phyloP scores from a whole-genome alignment of 768 basidiomycete genomes.

The Flagelloscypha sp. region DNA sequence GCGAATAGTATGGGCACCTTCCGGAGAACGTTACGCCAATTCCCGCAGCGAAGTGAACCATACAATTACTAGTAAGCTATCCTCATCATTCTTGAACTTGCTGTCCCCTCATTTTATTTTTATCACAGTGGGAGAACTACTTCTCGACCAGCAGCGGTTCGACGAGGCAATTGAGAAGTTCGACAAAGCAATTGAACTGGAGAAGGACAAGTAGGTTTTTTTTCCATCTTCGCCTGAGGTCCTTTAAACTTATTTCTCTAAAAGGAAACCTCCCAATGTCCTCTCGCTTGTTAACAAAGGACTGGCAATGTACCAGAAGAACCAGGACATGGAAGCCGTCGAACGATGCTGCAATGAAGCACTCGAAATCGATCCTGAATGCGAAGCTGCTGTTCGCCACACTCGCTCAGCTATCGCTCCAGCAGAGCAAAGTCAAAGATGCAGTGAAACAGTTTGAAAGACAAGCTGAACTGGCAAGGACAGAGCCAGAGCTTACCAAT shows the following conservation, averaged over 20 bases:
- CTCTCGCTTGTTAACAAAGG: slow-evolving; percentile 96
- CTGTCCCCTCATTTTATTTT: not conserved
- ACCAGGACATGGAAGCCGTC: slow-evolving; percentile 77
- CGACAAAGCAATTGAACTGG: slow-evolving; percentile 83
- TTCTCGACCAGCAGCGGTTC: slow-evolving; percentile 87
- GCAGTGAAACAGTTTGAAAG: slow-evolving; percentile 83
- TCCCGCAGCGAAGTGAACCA: slow-evolving; percentile 84
- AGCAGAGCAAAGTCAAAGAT: slow-evolving; percentile 81
- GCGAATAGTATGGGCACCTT: slow-evolving; percentile 87
- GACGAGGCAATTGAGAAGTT: slow-evolving; percentile 88
- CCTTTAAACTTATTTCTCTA: slow-evolving; percentile 2
- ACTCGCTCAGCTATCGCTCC: slow-evolving; percentile 85
- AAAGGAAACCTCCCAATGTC: slow-evolving; percentile 54
- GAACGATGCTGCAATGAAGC: slow-evolving; percentile 86
- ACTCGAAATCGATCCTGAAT: slow-evolving; percentile 80
- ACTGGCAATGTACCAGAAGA: slow-evolving; percentile 93
- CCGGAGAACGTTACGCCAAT: slow-evolving; percentile 68
- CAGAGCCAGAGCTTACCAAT: slow-evolving; percentile 78
- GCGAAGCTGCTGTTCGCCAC: slow-evolving; percentile 96
- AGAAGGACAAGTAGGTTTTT: slow-evolving; percentile 56
- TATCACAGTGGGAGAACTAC: slow-evolving; percentile 74
- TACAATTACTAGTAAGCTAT: slow-evolving; percentile 87
- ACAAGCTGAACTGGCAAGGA: slow-evolving; percentile 80
- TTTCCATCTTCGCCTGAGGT: not conserved
- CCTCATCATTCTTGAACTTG: not conserved